Conservation (phyloP, 208 protist genomes). For the Entamoeba nuttalli region DNA sequence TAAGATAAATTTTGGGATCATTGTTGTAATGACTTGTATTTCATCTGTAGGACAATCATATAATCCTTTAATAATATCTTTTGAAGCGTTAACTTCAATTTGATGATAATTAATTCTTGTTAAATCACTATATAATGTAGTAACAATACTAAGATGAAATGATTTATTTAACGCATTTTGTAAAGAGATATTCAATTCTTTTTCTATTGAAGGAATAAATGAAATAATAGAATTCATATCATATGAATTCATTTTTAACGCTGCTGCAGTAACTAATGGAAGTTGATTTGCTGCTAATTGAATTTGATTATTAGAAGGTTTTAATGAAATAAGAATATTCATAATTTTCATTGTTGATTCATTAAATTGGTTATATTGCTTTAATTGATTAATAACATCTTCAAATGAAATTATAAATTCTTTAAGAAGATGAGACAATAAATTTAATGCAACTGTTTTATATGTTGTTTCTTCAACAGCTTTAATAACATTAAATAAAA, state of each 20-base stretch:
- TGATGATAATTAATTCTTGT: background rate
- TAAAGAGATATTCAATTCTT: background rate
- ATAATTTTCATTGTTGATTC: background rate
- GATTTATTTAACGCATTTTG: background rate
- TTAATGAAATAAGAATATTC: too few relatives aligned
- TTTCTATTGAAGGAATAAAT: background rate
- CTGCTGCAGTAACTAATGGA: background rate
- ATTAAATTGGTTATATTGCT: background rate
- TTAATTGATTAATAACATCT: background rate
- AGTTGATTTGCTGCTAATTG: background rate
- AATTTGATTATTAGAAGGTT: background rate
- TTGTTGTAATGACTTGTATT: background rate
- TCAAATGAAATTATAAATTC: background rate
- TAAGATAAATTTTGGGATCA: background rate
- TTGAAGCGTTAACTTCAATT: background rate
- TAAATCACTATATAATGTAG: background rate
- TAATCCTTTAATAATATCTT: background rate
- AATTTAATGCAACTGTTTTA: background rate
- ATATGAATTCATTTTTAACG: background rate
- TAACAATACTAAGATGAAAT: background rate
- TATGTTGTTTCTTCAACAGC: background rate
- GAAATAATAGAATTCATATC: background rate
- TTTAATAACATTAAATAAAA: background rate
- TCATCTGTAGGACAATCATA: background rate
- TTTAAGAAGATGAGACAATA: background rate